Conservation (phyloP, 78 protist genomes). For the Planoprotostelium fungivorum region DNA sequence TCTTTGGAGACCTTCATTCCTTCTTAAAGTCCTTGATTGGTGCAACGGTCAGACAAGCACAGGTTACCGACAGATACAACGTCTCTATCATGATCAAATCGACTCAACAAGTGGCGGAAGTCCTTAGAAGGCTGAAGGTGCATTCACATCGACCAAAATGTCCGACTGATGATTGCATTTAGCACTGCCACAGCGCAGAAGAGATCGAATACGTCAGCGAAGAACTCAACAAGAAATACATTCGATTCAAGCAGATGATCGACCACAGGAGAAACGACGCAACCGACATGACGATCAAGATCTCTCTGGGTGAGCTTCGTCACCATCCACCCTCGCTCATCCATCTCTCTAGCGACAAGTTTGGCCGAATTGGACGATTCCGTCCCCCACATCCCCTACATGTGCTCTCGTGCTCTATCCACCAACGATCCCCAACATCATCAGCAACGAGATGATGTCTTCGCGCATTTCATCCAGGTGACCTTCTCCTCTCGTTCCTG, state of each 20-base stretch:
- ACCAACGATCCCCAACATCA: background rate
- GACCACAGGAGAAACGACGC: background rate
- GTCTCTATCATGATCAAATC: background rate
- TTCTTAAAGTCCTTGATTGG: no score
- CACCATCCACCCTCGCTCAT: background rate
- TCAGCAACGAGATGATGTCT: background rate
- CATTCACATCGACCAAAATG: background rate
- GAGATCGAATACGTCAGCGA: background rate
- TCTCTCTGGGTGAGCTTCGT: background rate
- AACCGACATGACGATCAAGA: background rate
- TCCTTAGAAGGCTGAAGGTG: background rate
- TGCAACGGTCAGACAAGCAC: background rate
- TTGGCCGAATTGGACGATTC: background rate
- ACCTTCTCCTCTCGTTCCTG: no score
- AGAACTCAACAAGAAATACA: background rate
- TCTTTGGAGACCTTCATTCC: background rate
- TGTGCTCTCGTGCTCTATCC: background rate
- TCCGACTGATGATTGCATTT: background rate
- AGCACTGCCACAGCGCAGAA: background rate
- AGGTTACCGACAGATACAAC: background rate
- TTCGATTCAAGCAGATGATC: background rate
- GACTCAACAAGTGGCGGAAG: background rate
- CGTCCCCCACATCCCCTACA: background rate
- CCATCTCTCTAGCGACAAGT: background rate
- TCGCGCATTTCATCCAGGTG: background rate